These are phyloP conservation scores for Starmerella riodocensis DNA, from an alignment of 805 yeast genomes.

Conservation along the genomic window DNA sequence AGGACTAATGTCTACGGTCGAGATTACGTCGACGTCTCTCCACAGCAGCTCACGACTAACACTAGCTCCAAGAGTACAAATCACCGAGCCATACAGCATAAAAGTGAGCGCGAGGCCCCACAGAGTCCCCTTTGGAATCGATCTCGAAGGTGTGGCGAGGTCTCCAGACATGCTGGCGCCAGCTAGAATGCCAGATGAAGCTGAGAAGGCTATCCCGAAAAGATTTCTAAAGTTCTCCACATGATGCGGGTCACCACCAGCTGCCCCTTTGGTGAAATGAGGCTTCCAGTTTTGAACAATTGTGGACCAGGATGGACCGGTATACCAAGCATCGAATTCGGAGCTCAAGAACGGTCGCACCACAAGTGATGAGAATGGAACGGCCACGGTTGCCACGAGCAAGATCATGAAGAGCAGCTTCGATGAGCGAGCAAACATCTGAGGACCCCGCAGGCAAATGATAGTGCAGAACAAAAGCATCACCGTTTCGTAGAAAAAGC, in stretches of 20 bases:
- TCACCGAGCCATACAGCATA: constrained; percentile 62
- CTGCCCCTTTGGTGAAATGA: constrained; percentile 76
- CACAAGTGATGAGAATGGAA: constrained; percentile 64
- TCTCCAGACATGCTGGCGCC: constrained; percentile 99
- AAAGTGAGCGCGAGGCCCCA: constrained; percentile 73
- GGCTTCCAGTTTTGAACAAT: constrained; percentile 59
- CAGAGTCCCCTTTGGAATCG: constrained; percentile 89
- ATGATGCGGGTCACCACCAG: constrained; percentile 55
- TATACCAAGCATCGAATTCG: constrained; percentile 32
- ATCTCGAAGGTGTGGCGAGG: constrained; percentile 64
- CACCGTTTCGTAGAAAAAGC: constrained; percentile 55
- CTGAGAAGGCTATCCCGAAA: constrained; percentile 94
- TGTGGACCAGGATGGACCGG: constrained; percentile 65
- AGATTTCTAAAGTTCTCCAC: constrained; percentile 71
- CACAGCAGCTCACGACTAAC: constrained; percentile 69
- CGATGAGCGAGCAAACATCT: constrained; percentile 71
- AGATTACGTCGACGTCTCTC: constrained; percentile 72
- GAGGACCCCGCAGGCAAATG: constrained; percentile 69
- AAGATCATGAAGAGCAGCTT: constrained; percentile 55
- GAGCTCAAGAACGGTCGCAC: constrained; percentile 41
- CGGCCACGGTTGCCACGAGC: constrained; percentile 58
- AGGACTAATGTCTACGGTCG: constrained; percentile 60
- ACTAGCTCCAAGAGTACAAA: constrained; percentile 62
- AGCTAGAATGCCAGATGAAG: constrained; percentile 96
- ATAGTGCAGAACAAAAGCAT: constrained; percentile 59